phyloP scores from a whole-genome alignment of 441 rosid genomes.

The Gossypium davidsonii region DNA sequence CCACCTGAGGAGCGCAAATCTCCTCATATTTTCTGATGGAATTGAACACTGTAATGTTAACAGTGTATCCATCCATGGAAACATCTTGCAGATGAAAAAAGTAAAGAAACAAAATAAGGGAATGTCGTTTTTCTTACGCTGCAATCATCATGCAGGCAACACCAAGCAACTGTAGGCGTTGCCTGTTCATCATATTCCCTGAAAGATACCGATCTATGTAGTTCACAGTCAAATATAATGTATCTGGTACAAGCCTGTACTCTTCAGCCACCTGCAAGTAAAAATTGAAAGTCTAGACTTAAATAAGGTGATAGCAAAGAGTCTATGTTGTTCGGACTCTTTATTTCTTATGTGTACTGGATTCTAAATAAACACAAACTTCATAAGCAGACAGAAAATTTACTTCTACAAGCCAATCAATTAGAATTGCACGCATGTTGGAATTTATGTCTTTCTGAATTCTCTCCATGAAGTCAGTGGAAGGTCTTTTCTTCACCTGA shows the following conservation, averaged over 20 bases:
- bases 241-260: conserved; percentile 81
- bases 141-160: conserved; percentile 95
- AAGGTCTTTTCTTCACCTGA: conserved; percentile 74
- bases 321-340: no score
- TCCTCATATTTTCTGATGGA: conserved; percentile 78
- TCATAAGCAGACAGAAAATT: background rate
- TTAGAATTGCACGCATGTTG: conserved; percentile 72
- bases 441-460: conserved; percentile 58
- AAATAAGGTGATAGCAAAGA: no score
- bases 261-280: conserved; percentile 78
- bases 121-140: conserved; percentile 44
- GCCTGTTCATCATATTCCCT: conserved; percentile 68
- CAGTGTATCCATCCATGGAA: background rate
- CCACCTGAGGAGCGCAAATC: conserved; percentile 86
- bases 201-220: conserved; percentile 88
- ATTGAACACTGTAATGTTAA: conserved; percentile 13
- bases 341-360: background rate
- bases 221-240: conserved; percentile 73
- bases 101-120: background rate
- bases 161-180: conserved; percentile 78
- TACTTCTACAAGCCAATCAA: conserved; percentile 98
- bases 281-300: background rate
- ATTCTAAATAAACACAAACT: background rate
- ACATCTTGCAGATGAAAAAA: background rate
- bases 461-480: conserved; percentile 72